Conservation (phyloP, 2,329 filamentous ascomycete genomes). For the Helminthosporium solani region DNA sequence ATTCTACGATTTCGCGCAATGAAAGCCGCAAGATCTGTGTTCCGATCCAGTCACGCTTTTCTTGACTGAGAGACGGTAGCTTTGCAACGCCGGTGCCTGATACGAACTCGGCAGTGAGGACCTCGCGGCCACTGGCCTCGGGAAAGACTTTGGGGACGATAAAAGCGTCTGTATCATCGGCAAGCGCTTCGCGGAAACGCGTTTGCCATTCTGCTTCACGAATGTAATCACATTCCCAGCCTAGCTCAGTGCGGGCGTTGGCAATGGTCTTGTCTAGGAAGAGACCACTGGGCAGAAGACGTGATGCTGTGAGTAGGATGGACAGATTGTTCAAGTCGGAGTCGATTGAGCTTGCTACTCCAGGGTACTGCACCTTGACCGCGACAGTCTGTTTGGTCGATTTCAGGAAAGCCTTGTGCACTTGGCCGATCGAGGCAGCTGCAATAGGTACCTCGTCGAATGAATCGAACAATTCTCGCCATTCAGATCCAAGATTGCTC, state of each 20-base stretch:
- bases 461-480: slow-evolving; percentile 77
- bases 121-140: slow-evolving; percentile 80
- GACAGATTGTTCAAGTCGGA: slow-evolving; percentile 94
- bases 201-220: slow-evolving; percentile 81
- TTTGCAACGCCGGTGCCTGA: slow-evolving; percentile 83
- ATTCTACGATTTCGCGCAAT: slow-evolving; percentile 88
- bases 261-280: slow-evolving; percentile 97
- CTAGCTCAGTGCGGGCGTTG: slow-evolving; percentile 87
- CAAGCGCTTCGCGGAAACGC: slow-evolving; percentile 75
- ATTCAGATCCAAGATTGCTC: slow-evolving; percentile 76
- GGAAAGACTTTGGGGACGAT: slow-evolving; percentile 74
- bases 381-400: slow-evolving; percentile 76
- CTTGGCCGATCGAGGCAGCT: slow-evolving; percentile 94
- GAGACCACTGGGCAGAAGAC: slow-evolving; percentile 83
- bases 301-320: slow-evolving; percentile 84
- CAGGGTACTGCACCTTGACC: slow-evolving; percentile 96
- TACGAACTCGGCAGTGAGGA: slow-evolving; percentile 93
- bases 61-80: slow-evolving; percentile 70
- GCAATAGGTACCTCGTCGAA: slow-evolving; percentile 94
- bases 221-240: slow-evolving; percentile 94
- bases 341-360: slow-evolving; percentile 92
- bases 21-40: slow-evolving; percentile 90
- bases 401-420: slow-evolving; percentile 80
- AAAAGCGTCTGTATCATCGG: slow-evolving; percentile 72
- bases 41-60: slow-evolving; percentile 92